These are phyloP conservation scores for Spinacia oleracea DNA, from an alignment of 179 eudicot species.

Conservation along the genomic window DNA sequence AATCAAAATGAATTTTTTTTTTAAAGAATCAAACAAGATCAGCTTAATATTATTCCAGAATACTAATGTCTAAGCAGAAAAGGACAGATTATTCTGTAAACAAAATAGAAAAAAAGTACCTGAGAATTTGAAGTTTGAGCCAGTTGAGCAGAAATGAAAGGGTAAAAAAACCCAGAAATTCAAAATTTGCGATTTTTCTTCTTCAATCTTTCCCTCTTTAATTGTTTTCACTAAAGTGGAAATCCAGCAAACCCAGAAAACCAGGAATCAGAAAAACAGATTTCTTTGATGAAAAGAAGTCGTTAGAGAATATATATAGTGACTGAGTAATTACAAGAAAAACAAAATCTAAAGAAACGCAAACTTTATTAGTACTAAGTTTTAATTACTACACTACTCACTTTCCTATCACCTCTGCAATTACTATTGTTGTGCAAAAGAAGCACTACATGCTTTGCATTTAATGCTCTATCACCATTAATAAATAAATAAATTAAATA, in stretches of 20 bases:
- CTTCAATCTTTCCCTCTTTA: constrained; percentile 13
- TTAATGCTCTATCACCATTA: constrained; percentile 23
- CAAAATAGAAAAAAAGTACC: constrained; percentile 18
- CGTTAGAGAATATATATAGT: background rate
- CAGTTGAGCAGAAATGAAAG: constrained; percentile 5
- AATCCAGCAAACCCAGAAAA: background rate
- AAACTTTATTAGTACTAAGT: background rate
- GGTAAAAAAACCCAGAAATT: constrained; percentile 22
- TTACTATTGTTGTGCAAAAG: constrained; percentile 3
- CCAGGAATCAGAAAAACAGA: background rate
- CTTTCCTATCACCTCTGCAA: background rate
- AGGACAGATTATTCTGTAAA: background rate
- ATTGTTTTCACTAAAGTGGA: background rate
- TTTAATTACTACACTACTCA: background rate
- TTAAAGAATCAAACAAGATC: constrained; percentile 10
- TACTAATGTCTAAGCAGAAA: background rate
- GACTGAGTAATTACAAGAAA: background rate
- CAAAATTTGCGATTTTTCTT: constrained; percentile 21
- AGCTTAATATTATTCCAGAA: constrained; percentile 12
- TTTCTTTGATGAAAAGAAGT: constrained; percentile 12
- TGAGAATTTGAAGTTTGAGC: constrained; percentile 20
- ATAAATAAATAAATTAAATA: background rate
- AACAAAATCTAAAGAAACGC: constrained; percentile 10
- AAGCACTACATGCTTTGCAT: constrained; percentile 31
- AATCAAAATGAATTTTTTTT: background rate